Percentiles rank a stretch among this genome's conserved stretches.
Evolutionary conservation across 495 filamentous ascomycete species (phyloP).

Genomic region (Penicillium chermesinum): DNA sequence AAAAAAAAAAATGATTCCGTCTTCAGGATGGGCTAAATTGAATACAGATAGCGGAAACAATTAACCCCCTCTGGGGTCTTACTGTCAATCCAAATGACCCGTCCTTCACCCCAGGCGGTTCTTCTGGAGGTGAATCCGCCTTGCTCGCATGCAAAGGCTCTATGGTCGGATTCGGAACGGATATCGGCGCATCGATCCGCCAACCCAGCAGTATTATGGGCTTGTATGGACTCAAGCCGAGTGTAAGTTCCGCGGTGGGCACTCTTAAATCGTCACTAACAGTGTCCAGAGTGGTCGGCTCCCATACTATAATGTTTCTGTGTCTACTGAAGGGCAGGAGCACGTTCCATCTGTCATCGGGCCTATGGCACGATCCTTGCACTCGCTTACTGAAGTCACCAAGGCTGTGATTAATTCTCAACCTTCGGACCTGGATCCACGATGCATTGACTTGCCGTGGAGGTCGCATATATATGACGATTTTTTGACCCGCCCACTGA

Average conservation of each 20-base stretch:
- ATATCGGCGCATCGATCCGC: conserved; percentile 62
- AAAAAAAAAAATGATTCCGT: background rate
- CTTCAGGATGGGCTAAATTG: background rate
- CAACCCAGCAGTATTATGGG: conserved; percentile 57
- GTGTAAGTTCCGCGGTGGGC: too few relatives aligned
- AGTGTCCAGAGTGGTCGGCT: too few relatives aligned
- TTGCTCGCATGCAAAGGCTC: conserved; percentile 52
- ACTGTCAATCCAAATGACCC: conserved; percentile 52
- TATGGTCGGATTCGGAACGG: conserved; percentile 59
- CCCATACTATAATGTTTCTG: conserved; percentile 43
- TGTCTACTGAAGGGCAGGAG: conserved; percentile 50
- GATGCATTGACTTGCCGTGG: conserved; percentile 45
- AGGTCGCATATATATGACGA: too few relatives aligned
- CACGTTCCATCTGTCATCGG: conserved; percentile 50
- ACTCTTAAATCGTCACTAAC: too few relatives aligned
- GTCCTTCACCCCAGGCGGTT: conserved; percentile 50
- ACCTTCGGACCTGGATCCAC: conserved; percentile 45
- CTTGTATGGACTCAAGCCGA: too few relatives aligned
- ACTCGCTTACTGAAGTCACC: conserved; percentile 36
- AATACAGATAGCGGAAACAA: conserved; percentile 50
- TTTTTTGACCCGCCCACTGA: too few relatives aligned
- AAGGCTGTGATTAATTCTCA: conserved; percentile 30
- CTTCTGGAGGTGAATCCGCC: conserved; percentile 60
- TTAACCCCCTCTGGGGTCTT: conserved; percentile 35
- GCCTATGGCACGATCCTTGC: conserved; percentile 44